Evolutionary conservation across 208 protist genomes (phyloP).

Genomic region (Giardia muris): DNA sequence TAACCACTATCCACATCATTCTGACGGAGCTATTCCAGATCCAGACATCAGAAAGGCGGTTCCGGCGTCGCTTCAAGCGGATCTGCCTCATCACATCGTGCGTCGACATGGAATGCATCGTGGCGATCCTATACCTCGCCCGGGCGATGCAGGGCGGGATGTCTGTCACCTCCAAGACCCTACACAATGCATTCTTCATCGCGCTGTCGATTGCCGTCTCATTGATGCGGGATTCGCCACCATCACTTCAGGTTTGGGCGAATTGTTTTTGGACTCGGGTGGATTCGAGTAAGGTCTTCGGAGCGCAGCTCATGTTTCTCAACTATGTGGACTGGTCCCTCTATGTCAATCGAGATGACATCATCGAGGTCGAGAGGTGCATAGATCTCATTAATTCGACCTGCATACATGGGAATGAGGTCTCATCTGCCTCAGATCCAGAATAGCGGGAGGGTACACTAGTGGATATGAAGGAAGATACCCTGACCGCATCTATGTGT

Average conservation of each 20-base stretch:
- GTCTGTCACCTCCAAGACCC: not conserved
- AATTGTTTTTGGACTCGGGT: not conserved
- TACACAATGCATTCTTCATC: not conserved
- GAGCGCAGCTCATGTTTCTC: not conserved
- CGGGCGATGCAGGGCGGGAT: not conserved
- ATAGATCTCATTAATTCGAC: conserved; percentile 2
- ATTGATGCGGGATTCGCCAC: not conserved
- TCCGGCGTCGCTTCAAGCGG: not conserved
- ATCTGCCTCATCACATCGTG: not conserved
- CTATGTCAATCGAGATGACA: not conserved
- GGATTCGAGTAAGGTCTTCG: not conserved
- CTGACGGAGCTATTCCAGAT: not conserved
- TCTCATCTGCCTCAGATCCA: no score
- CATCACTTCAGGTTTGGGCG: not conserved
- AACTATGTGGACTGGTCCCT: not conserved
- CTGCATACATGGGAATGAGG: not conserved
- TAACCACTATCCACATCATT: not conserved
- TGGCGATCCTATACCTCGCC: not conserved
- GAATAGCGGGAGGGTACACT: no score
- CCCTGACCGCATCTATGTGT: no score
- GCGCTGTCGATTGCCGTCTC: not conserved
- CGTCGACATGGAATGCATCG: not conserved
- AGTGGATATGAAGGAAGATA: no score
- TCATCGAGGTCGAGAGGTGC: not conserved
- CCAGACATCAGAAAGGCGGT: not conserved